Evolutionary conservation across 2,329 filamentous ascomycete species (phyloP).

Genomic region (Exophiala sideris): DNA sequence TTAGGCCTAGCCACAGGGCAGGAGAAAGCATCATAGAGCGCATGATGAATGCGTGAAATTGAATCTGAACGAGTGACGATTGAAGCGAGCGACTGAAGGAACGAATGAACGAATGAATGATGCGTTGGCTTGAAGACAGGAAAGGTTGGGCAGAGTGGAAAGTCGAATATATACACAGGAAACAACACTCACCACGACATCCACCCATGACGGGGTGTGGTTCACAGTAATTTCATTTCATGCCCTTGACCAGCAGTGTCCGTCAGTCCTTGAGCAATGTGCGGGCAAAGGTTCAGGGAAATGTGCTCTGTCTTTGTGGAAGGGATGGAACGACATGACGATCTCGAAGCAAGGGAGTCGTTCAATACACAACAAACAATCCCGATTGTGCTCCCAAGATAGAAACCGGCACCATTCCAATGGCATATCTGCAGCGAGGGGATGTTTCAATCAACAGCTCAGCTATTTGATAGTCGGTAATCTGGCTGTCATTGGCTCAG

Average conservation of each 20-base stretch:
- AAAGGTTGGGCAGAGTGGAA: background rate
- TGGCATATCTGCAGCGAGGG: background rate
- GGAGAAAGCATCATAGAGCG: conserved; percentile 21
- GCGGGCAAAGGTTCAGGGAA: conserved; percentile 7
- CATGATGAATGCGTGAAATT: conserved; percentile 14
- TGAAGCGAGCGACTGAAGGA: conserved; percentile 8
- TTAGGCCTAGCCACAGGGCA: conserved; percentile 16
- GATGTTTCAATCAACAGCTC: conserved; percentile 8
- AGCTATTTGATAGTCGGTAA: background rate
- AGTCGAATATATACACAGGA: conserved; percentile 14
- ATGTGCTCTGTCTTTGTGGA: background rate
- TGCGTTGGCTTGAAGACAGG: conserved; percentile 6
- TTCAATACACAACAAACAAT: background rate
- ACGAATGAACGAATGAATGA: conserved; percentile 7
- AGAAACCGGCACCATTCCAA: conserved; percentile 10
- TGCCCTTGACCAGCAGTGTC: conserved; percentile 8
- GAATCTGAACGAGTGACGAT: conserved; percentile 17
- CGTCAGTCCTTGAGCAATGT: background rate
- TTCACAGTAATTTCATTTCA: conserved; percentile 16
- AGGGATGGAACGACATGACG: background rate
- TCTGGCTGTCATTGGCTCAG: background rate
- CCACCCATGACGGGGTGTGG: conserved; percentile 5
- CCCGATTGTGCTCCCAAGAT: conserved; percentile 9
- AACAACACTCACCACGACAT: background rate
- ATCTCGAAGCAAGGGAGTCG: conserved; percentile 19